Conservation (phyloP, 1,284 basidiomycete genomes). For the Ustilago shanxiensis region DNA sequence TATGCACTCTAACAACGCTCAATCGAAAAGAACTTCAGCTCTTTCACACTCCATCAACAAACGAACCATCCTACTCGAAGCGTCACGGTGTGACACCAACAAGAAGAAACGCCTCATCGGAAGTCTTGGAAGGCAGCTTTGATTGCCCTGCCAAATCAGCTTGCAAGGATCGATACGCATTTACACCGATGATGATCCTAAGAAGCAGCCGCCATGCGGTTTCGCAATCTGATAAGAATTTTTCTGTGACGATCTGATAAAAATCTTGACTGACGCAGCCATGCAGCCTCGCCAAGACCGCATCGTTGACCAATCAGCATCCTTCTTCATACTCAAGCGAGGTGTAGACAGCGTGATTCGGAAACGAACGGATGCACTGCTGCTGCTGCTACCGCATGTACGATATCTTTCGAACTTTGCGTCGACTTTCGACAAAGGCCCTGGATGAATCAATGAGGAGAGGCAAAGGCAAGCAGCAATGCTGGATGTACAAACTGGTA, state of each 20-base stretch:
- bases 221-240: constrained; percentile 14
- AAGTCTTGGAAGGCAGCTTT: no score
- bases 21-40: not conserved
- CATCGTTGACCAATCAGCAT: constrained; percentile 9
- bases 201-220: not conserved
- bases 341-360: not conserved
- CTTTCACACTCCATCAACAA: not conserved
- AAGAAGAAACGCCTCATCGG: no score
- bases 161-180: no score
- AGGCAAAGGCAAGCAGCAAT: no score
- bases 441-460: not conserved
- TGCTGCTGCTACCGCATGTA: not conserved
- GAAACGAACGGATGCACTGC: not conserved
- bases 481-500: no score
- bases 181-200: not conserved
- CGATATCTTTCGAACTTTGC: not conserved
- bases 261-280: not conserved
- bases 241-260: not conserved
- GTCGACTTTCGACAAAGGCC: no score
- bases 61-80: not conserved
- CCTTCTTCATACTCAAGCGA: not conserved
- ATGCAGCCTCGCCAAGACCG: constrained; percentile 11
- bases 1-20: not conserved
- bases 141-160: no score
- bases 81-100: no score